Conservation (phyloP, 148 eudicot species). For the Dysphania ambrosioides region DNA sequence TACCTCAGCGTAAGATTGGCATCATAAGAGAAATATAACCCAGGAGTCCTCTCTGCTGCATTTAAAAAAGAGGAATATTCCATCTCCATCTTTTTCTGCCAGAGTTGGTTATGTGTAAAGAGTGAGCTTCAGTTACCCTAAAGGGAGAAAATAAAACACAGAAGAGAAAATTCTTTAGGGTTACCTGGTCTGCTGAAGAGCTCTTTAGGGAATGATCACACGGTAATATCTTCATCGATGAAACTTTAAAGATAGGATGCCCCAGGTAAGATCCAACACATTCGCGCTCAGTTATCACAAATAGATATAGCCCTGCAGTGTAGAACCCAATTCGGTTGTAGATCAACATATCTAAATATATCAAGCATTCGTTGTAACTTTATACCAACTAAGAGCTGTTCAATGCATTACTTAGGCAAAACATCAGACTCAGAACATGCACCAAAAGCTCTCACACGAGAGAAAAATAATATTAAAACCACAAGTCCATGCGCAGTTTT, state of each 20-base stretch:
- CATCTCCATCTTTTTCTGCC: slow-evolving; percentile 88
- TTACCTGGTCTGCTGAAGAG: slow-evolving; percentile 77
- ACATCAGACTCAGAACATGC: neutral
- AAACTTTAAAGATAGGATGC: slow-evolving; percentile 73
- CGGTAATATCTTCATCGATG: slow-evolving; percentile 76
- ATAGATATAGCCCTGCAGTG: slow-evolving; percentile 69
- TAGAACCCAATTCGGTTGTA: neutral
- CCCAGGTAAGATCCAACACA: slow-evolving; percentile 87
- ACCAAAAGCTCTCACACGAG: neutral
- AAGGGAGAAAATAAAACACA: neutral
- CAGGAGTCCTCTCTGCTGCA: slow-evolving; percentile 70
- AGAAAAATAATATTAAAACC: neutral
- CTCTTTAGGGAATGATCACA: slow-evolving; percentile 78
- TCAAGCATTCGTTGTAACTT: neutral
- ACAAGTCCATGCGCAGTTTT: neutral
- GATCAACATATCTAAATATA: neutral
- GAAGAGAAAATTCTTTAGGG: neutral
- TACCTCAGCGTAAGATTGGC: slow-evolving; percentile 92
- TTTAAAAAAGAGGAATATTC: slow-evolving; percentile 66
- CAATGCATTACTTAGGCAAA: neutral
- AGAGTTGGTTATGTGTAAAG: slow-evolving; percentile 19
- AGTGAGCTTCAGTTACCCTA: slow-evolving; percentile 14
- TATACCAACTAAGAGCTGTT: too few species aligned
- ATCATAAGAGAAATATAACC: slow-evolving; percentile 86
- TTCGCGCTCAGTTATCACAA: slow-evolving; percentile 78